Base-by-base conservation (phyloP, 805 yeast genomes). In the Starmerella floris region DNA sequence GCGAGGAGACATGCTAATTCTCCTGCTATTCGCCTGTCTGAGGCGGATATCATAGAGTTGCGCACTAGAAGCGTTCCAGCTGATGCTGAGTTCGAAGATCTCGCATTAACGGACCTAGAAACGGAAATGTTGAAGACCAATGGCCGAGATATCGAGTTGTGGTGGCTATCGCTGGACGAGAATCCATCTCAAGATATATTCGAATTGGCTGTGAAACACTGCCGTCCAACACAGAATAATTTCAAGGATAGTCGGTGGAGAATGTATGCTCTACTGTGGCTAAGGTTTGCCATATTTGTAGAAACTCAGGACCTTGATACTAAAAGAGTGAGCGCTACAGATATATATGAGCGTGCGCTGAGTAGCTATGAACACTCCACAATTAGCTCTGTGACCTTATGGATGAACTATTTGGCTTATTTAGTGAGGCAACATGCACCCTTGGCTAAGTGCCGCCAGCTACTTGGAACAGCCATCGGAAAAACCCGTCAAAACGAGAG, bases 381-480 rank as follows among this genome's bases (percentile, higher is more conserved):
- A 8, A 76, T 85, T 53, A 73, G 83, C 0, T 82, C 82, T 53
- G 75, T 76, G 2, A 78, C 80, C 48, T 53, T 81, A 3, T 87
- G 96, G 96, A 68, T 74, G 5, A 60, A 67, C 49, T 78, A 61
- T 58, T 76, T 83, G 2, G 71, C 82, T 44, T 85, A 80, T 61
- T 87, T 82, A 57, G 59, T 87, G 2, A 68, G 97, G 27, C 23
- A 21, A 31, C 73, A 75, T 23, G 65, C 64, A 5, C 38, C 69
- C 41, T 43, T 83, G 2, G 17, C 58, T 0, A 53, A 56, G 10
- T 83, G 87, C 3, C 66, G 96, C 31, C 79, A 74, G 56, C 59
- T 80, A 2, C 59, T 83, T 22, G 95, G 95, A 0, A 65, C 69
- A 39, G 72, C 83, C 0, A 65, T 88, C 17, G 96, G 94, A 0